Evolutionary conservation across 2,329 filamentous ascomycete species (phyloP), one percentile per base, ranked within the genome.

Genomic region (Paecilomyces formosus): DNA sequence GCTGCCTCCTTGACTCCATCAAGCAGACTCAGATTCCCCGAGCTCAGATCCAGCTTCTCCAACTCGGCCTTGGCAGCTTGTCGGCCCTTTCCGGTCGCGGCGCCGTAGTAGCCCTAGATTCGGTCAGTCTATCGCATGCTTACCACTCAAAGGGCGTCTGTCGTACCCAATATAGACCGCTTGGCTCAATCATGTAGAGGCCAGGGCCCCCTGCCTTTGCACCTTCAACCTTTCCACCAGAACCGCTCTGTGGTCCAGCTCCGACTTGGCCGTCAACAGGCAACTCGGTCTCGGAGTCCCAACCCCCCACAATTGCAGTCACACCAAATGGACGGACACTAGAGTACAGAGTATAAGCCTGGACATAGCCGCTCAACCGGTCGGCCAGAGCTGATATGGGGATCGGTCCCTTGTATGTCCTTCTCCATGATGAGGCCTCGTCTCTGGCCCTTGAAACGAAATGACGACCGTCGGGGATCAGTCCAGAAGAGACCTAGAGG

Each of bases 101-200:
- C 94, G 67, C 94, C 94, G 76, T 97, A 97, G 83, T 99, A 99
- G 60, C 94, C 94, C 84, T 86, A 57, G 30, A 59, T 24, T 24
- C 58, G 60, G 61, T 74, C 54, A 75, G 68, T 57, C 64, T 53
- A 28, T 18, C 13, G 30, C 13, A 8, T 12, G 11, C 30, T 45
- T 26, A 55, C 11, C n/a, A 13, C 18, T 15, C 30, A 26, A 12
- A 39, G 55, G 53, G 13, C 15, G 26, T 53, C 52, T 22, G 31
- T 64, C 78, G 56, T 79, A 86, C 84, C 94, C 94, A 99, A 82
- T 96, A 97, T 66, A 93, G 79, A 58, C 94, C 94, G 70, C 92
- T 96, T 50, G 94, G 94, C 81, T 99, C 94, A 67, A 99, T 93
- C 94, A 99, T 99, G 83, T 97, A 99, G 62, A 99, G 85, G 63